Evolutionary conservation across 768 basidiomycete species (phyloP).

Genomic region (Tylopilus cervinicoccineus): DNA sequence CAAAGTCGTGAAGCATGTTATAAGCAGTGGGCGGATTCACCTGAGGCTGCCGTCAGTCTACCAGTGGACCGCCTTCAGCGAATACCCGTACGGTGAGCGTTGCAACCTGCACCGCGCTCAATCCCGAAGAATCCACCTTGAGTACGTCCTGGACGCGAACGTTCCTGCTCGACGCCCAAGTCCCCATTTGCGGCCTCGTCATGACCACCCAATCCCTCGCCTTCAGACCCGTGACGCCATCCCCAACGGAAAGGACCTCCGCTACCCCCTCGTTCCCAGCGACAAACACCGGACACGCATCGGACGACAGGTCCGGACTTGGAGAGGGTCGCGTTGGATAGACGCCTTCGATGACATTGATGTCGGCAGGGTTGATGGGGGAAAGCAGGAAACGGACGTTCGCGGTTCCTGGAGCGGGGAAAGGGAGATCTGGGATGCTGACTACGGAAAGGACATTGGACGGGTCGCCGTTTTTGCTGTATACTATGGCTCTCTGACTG

Average conservation of each 20-base stretch:
- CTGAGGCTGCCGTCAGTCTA: conserved; percentile 28
- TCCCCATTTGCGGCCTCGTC: conserved; percentile 65
- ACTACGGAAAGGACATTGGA: conserved; percentile 51
- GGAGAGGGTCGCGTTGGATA: conserved; percentile 63
- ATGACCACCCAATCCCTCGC: conserved; percentile 74
- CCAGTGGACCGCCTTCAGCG: background rate
- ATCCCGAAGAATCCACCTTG: conserved; percentile 46
- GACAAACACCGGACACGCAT: conserved; percentile 45
- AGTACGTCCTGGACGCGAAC: conserved; percentile 54
- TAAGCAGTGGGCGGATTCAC: conserved; percentile 84
- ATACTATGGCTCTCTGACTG: conserved; percentile 66
- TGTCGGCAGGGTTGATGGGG: conserved; percentile 78
- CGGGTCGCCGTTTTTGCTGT: conserved; percentile 58
- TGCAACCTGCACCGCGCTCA: conserved; percentile 66
- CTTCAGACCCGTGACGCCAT: conserved; percentile 44
- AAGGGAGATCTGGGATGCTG: conserved; percentile 48
- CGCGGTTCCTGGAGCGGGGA: conserved; percentile 52
- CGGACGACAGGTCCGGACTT: conserved; percentile 33
- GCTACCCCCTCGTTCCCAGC: conserved; percentile 79
- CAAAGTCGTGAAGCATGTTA: conserved; percentile 75
- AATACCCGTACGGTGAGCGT: conserved; percentile 58
- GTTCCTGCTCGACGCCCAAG: conserved; percentile 62
- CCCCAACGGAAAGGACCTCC: conserved; percentile 57
- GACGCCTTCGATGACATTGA: conserved; percentile 80
- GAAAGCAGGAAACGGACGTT: conserved; percentile 67